Evolutionary conservation across 257 asterid species (phyloP).

Genomic region (Scutellaria barbata): DNA sequence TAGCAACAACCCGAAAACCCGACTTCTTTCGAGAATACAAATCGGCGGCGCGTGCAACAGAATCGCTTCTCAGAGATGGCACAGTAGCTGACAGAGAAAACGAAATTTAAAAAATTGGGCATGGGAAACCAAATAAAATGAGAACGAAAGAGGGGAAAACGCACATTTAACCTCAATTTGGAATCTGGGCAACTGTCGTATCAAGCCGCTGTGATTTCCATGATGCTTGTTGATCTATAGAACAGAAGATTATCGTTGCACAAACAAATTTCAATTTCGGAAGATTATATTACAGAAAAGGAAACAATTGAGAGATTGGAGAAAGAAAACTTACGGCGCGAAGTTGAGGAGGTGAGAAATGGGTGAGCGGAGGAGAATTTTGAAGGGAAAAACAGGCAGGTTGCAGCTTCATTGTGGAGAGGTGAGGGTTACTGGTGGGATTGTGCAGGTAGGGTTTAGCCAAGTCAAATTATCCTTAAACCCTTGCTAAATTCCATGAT

Average conservation of each 20-base stretch:
- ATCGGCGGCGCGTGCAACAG: constrained; percentile 37
- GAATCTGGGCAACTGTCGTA: constrained; percentile 38
- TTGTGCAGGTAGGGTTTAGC: constrained; percentile 37
- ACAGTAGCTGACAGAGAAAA: constrained; percentile 35
- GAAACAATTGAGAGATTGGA: constrained; percentile 7
- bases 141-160: constrained; percentile 22
- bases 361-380: constrained; percentile 41
- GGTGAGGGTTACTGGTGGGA: constrained; percentile 1
- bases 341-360: constrained; percentile 40
- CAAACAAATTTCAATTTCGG: neutral
- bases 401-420: constrained; percentile 53
- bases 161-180: constrained; percentile 52
- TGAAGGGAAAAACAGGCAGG: constrained; percentile 51
- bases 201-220: constrained; percentile 30
- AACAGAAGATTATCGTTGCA: constrained; percentile 8
- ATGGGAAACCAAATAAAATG: constrained; percentile 11
- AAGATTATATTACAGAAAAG: constrained; percentile 14
- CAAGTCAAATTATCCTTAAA: constrained; percentile 42
- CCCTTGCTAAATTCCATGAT: constrained; percentile 36
- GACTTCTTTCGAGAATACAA: constrained; percentile 44
- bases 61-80: constrained; percentile 45
- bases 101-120: neutral
- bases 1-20: constrained; percentile 46
- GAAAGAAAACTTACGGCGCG: constrained; percentile 47
- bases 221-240: constrained; percentile 45